phyloP scores from a whole-genome alignment of 345 rosid species.

The Eucalyptus pauciflora region DNA sequence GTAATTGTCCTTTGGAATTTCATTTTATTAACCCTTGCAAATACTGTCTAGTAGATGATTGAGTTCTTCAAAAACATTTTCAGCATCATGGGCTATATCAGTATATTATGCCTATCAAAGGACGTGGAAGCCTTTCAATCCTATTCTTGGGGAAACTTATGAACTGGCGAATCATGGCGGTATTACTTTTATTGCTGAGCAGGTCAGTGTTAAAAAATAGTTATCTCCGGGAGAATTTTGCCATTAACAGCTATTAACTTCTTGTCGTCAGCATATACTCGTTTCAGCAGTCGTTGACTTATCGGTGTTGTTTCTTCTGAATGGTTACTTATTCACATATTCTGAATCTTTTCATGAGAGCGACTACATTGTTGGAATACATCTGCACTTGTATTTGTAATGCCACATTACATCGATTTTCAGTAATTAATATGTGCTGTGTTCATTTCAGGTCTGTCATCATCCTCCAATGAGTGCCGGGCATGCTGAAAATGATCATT shows the following conservation, averaged over 20 bases:
- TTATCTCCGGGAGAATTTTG: neutral
- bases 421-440: neutral
- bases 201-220: constrained; percentile 26
- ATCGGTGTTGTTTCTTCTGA: neutral
- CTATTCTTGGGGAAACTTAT: constrained; percentile 94
- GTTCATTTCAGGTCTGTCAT: constrained; percentile 65
- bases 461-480: constrained; percentile 97
- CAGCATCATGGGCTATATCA: constrained; percentile 90
- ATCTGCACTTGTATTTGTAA: neutral
- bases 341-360: neutral
- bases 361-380: neutral
- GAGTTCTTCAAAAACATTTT: constrained; percentile 1
- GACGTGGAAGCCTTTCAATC: constrained; percentile 96
- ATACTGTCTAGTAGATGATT: neutral
- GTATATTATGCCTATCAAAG: constrained; percentile 77
- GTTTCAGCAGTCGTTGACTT: neutral
- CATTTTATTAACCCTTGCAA: neutral
- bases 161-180: constrained; percentile 79
- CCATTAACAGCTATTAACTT: neutral
- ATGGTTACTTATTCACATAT: neutral
- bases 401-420: neutral
- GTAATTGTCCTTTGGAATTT: constrained; percentile 11
- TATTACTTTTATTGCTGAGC: constrained; percentile 73
- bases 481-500: constrained; percentile 86
- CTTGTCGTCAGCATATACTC: neutral